A percentile compares a stretch with the other conserved stretches of the same genome.
phyloP scores from a whole-genome alignment of 2,329 filamentous ascomycete genomes.

The Aspergillus pseudonomiae region DNA sequence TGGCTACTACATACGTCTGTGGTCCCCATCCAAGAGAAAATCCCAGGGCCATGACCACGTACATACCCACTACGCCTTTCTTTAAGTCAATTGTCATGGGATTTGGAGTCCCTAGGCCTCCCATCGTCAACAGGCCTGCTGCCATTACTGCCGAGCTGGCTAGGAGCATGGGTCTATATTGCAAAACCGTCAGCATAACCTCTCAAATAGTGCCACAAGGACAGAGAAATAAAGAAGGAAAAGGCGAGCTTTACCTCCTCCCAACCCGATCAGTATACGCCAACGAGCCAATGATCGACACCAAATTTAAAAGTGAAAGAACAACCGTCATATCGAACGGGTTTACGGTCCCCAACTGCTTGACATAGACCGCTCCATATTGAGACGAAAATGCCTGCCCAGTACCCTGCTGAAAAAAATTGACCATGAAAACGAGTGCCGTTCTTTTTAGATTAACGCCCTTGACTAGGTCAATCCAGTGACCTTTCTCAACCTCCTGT shows the following conservation, averaged over 20 bases:
- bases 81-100: neutral
- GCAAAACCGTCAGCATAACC: neutral
- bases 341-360: slow-evolving; percentile 25
- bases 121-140: neutral
- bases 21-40: slow-evolving; percentile 23
- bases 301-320: neutral
- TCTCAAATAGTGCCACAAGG: neutral
- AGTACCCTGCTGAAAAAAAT: slow-evolving; percentile 30
- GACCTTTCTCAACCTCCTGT: slow-evolving; percentile 24
- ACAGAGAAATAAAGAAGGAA: neutral
- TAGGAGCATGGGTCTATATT: neutral
- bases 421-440: slow-evolving; percentile 21
- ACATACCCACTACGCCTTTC: slow-evolving; percentile 17
- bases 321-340: neutral
- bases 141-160: neutral
- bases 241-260: neutral
- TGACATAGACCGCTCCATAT: slow-evolving; percentile 28
- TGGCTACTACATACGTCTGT: slow-evolving; percentile 23
- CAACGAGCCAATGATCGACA: neutral
- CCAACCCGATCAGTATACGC: neutral
- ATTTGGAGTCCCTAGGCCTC: neutral
- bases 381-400: slow-evolving; percentile 22
- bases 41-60: slow-evolving; percentile 17
- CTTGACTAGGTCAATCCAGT: slow-evolving; percentile 23
- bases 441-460: slow-evolving; percentile 27